These are phyloP conservation scores for Vickermania ingenoplastis DNA, from an alignment of 208 protist species.

Conservation along the genomic window DNA sequence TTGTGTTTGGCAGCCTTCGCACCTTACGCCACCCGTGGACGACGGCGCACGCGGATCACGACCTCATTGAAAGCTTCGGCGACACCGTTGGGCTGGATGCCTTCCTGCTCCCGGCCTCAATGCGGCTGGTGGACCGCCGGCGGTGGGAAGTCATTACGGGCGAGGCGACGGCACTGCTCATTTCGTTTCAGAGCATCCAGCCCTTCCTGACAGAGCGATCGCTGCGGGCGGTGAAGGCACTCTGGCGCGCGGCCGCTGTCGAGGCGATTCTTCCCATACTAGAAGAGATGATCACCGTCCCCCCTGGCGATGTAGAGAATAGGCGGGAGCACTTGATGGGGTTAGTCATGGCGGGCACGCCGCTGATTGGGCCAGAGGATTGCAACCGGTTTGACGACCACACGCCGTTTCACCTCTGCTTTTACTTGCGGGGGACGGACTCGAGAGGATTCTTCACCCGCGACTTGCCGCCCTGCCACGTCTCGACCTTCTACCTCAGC, in stretches of 20 bases:
- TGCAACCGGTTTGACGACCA: constrained; percentile 43
- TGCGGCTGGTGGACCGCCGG: constrained; percentile 31
- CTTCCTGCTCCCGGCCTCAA: constrained; percentile 38
- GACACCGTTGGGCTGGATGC: constrained; percentile 55
- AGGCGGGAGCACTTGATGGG: constrained; percentile 38
- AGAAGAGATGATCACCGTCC: constrained; percentile 45
- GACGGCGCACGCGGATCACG: constrained; percentile 28
- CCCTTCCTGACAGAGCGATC: constrained; percentile 70
- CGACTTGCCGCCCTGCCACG: constrained; percentile 55
- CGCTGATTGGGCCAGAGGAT: constrained; percentile 61
- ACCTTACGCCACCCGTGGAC: constrained; percentile 56
- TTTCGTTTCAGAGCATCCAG: constrained; percentile 64
- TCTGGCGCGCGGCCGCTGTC: constrained; percentile 63
- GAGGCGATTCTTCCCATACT: constrained; percentile 55
- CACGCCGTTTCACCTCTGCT: constrained; percentile 55
- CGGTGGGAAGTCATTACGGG: constrained; percentile 54
- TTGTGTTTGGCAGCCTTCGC: constrained; percentile 62
- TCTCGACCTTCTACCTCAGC: constrained; percentile 59
- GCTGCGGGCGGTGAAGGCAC: constrained; percentile 53
- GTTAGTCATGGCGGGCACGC: constrained; percentile 48
- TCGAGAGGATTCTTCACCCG: constrained; percentile 39
- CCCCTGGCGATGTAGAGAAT: constrained; percentile 25
- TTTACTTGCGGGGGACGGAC: constrained; percentile 68
- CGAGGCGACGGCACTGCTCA: constrained; percentile 55
- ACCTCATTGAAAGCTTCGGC: constrained; percentile 48